Evolutionary conservation across 495 filamentous ascomycete genomes (phyloP), one percentile per base, ranked within the genome.

Genomic region (Podospora appendiculata): DNA sequence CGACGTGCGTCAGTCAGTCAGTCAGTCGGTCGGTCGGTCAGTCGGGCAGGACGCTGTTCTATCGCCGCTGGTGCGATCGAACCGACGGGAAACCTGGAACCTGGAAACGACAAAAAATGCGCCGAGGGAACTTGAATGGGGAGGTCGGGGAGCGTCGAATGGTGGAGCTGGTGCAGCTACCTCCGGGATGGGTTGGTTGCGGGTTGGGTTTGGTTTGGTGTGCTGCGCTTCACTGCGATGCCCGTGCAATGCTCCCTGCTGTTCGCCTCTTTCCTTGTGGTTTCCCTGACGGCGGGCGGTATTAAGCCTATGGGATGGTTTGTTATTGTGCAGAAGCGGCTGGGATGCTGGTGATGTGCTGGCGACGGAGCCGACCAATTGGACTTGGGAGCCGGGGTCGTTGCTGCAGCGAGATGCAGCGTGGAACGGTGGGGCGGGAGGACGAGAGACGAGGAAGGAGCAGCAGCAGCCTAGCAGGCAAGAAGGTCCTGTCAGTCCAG

Each of bases 281-380:
- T 47, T 39, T 50, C 51, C 48, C 40, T 54, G 47, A 46, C 18
- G 42, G 49, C 35, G 55, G 52, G 39, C 38, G 46, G 48, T 57
- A 47, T 57, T 51, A 59, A 57, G 55, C 64, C 62, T 69, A 65
- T 69, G 67, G 53, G 62, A 67, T 58, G 58, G 54, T 65, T 68
- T 65, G 67, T 67, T 70, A 60, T 69, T 63, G 66, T 61, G 57
- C 58, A 62, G 44, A 56, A 58, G 61, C 60, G 65, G 62, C 58
- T 60, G 58, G 63, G 60, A 56, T 63, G 58, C 58, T 68, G 25
- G 25, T 58, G 65, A 64, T 70, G 67, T 60, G 67, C 59, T 70
- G 67, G 65, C 66, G 56, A 59, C 12, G 52, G 51, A 14, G 33
- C 54, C 50, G 55, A 58, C 66, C 66, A 69, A 69, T 69, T 62